These are phyloP conservation scores for Aureobasidium uvarum DNA, from an alignment of 2,329 filamentous ascomycete genomes.

Conservation along the genomic window DNA sequence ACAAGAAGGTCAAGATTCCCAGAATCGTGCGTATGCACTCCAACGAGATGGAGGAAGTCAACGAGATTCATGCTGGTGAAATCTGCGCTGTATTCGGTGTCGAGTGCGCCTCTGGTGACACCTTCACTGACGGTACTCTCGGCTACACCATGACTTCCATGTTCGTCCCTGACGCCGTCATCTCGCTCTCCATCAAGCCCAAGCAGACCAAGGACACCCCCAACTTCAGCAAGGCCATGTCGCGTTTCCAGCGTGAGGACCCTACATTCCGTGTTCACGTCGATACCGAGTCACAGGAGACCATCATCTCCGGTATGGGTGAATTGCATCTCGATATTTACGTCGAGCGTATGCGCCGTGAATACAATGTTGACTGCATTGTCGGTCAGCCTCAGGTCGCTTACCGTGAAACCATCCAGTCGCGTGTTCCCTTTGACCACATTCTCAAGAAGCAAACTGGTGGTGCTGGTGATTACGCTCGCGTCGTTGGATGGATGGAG, in stretches of 20 bases:
- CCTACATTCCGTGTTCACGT: slow-evolving; percentile 95
- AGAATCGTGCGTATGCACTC: slow-evolving; percentile 99
- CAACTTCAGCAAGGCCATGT: slow-evolving; percentile 98
- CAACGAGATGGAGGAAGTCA: slow-evolving; percentile 97
- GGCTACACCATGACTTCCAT: slow-evolving; percentile 97
- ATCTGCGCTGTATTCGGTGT: slow-evolving; percentile 99
- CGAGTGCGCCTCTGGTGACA: slow-evolving; percentile 96
- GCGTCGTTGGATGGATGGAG: slow-evolving; percentile 88
- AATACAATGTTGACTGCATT: slow-evolving; percentile 93
- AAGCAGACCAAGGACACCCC: slow-evolving; percentile 88
- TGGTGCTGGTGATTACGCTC: slow-evolving; percentile 92
- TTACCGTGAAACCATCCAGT: slow-evolving; percentile 89
- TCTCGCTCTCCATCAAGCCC: slow-evolving; percentile 95
- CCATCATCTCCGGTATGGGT: slow-evolving; percentile 98
- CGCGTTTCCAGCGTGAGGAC: slow-evolving; percentile 96
- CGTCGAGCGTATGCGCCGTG: slow-evolving; percentile 90
- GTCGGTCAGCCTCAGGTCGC: slow-evolving; percentile 97
- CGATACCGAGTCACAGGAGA: slow-evolving; percentile 89
- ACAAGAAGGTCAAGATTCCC: slow-evolving; percentile 95
- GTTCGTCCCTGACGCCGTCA: slow-evolving; percentile 97
- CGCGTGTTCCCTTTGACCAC: slow-evolving; percentile 82
- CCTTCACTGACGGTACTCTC: slow-evolving; percentile 89
- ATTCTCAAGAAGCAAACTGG: slow-evolving; percentile 93
- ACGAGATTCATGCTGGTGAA: slow-evolving; percentile 89
- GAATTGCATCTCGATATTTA: slow-evolving; percentile 97